phyloP scores from a whole-genome alignment of 2,329 filamentous ascomycete species.

The Phialophora chinensis region DNA sequence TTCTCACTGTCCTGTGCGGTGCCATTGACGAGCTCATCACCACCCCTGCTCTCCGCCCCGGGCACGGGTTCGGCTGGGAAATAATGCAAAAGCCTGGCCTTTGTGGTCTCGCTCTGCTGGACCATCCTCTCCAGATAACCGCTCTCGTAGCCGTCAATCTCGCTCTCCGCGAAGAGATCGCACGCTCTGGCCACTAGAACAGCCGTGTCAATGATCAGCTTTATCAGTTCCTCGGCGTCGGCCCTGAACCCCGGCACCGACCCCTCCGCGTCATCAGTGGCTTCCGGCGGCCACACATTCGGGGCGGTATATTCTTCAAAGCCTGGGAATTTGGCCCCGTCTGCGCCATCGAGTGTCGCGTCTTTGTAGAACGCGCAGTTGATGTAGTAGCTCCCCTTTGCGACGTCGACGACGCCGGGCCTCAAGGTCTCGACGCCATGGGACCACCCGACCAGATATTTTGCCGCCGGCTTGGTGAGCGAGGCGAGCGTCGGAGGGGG shows the following conservation, averaged over 20 bases:
- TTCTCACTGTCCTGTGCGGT: not conserved
- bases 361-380: conserved; percentile 63
- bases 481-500: conserved; percentile 68
- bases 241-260: conserved; percentile 76
- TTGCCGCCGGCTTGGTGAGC: conserved; percentile 54
- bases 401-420: conserved; percentile 65
- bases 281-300: conserved; percentile 77
- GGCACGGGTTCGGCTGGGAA: conserved; percentile 62
- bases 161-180: conserved; percentile 79
- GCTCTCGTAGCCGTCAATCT: conserved; percentile 75
- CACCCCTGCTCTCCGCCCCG: not conserved
- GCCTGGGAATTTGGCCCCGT: conserved; percentile 45
- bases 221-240: conserved; percentile 76
- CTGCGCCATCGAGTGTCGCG: conserved; percentile 45
- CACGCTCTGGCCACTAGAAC: conserved; percentile 88
- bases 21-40: conserved; percentile 9
- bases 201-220: conserved; percentile 85
- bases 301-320: conserved; percentile 88
- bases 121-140: conserved; percentile 90
- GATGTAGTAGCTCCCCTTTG: conserved; percentile 69
- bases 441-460: conserved; percentile 69
- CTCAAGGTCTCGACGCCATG: conserved; percentile 68
- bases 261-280: conserved; percentile 35
- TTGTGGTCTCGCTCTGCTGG: conserved; percentile 81
- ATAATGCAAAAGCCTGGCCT: conserved; percentile 91